phyloP scores from a whole-genome alignment of 2,329 filamentous ascomycete genomes.

The Aureobasidium subglaciale region DNA sequence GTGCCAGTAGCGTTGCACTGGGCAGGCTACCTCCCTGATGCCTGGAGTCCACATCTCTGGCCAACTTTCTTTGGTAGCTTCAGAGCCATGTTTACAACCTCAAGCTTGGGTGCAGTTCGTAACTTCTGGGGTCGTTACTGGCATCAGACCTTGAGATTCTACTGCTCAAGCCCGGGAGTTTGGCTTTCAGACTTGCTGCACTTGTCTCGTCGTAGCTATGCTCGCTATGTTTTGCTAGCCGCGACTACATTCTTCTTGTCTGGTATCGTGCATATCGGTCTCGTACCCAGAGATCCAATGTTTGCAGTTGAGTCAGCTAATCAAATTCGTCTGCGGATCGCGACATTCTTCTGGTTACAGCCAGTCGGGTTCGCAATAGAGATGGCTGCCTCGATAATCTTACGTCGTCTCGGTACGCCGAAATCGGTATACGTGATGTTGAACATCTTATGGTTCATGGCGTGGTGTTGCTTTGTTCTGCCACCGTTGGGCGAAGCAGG shows the following conservation, averaged over 20 bases:
- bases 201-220: constrained; percentile 14
- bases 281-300: constrained; percentile 25
- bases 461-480: constrained; percentile 21
- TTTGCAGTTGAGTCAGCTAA: constrained; percentile 8
- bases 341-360: constrained; percentile 26
- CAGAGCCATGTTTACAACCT: constrained; percentile 12
- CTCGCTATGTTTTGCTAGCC: constrained; percentile 21
- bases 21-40: constrained; percentile 17
- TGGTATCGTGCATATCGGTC: constrained; percentile 25
- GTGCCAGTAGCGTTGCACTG: constrained; percentile 22
- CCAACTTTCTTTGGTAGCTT: constrained; percentile 24
- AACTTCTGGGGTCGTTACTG: constrained; percentile 28
- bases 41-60: constrained; percentile 25
- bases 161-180: constrained; percentile 22
- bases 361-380: constrained; percentile 23
- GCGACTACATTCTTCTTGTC: constrained; percentile 24
- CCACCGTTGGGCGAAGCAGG: constrained; percentile 22
- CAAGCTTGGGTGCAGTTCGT: constrained; percentile 21
- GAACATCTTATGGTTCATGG: constrained; percentile 21
- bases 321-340: constrained; percentile 15
- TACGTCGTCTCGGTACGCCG: background rate
- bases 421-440: constrained; percentile 14
- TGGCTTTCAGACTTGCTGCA: constrained; percentile 20
- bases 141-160: constrained; percentile 28
- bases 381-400: constrained; percentile 14